These are phyloP conservation scores for Leishmania guyanensis DNA, from an alignment of 208 protist genomes.

Conservation along the genomic window DNA sequence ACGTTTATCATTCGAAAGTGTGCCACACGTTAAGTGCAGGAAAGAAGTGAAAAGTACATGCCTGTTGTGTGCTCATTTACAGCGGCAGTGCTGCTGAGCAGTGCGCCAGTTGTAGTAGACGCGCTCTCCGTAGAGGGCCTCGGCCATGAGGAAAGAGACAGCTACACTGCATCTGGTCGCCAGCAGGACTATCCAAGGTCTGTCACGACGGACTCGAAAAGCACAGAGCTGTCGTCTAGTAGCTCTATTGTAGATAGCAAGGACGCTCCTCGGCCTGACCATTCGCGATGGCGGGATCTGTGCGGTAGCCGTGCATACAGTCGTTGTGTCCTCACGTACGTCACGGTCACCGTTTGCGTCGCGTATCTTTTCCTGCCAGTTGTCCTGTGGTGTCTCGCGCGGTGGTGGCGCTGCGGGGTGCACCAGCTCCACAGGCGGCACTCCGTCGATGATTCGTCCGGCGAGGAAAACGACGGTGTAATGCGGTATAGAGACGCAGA, in stretches of 20 bases:
- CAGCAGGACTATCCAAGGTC: background rate
- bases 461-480: background rate
- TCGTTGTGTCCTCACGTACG: background rate
- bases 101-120: background rate
- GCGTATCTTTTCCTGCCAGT: background rate
- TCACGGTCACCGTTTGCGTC: background rate
- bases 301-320: background rate
- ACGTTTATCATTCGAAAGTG: no score
- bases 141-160: background rate
- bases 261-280: background rate
- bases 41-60: background rate
- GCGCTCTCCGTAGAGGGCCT: background rate
- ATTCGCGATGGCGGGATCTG: background rate
- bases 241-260: background rate
- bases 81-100: conserved; percentile 10
- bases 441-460: background rate
- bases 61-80: background rate
- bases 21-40: background rate
- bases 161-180: background rate
- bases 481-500: background rate
- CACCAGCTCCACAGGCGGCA: background rate
- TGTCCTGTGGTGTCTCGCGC: background rate
- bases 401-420: conserved; percentile 1
- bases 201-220: background rate
- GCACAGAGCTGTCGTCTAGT: background rate